Base-by-base conservation (phyloP, 75 land plant species). In the Cupressus sempervirens region DNA sequence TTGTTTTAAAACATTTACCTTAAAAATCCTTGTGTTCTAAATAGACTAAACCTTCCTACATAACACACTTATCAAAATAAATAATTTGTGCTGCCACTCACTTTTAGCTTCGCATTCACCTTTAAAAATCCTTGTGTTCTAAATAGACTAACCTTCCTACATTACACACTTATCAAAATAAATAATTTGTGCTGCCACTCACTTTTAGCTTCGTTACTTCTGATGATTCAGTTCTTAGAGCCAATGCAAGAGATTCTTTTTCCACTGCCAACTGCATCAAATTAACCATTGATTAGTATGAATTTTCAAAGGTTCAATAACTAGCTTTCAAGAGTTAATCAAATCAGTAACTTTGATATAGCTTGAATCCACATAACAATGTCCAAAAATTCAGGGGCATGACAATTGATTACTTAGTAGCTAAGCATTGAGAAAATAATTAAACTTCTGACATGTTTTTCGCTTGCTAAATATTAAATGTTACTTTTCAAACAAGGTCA, bases 211-310 rank as follows among this genome's bases (percentile, higher is more conserved):
- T 88, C 16, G 94, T 86, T 67, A 85, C 88, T 38, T 86, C 86
- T 36, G 91, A 86, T n/a, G 93, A 92, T 72, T 97, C 95, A 41
- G 85, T 80, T 73, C 76, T 88, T 65, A 97, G 87, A 38, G 93
- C 91, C 83, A 86, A 88, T 43, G 89, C 75, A 81, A 97, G 74
- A 77, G 93, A 90, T 72, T 93, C 92, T 83, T 94, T 97, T 88
- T 97, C 99, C 83, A 92, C 82, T 34, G 89, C 89, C 45, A 97
- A 82, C 97, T 95, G 91, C 85, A 90, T 84, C 72, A 29, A 92
- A 36, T 54, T 23, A 74, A 73, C 35, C 29, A 34, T 1, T 13
- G 7, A 52, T 32, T 82, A 48, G n/a, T 30, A 9, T 50, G 38
- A 85, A n/a, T n/a, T n/a, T n/a, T n/a, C n/a, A n/a, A 82, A 58